Evolutionary conservation across 2,329 filamentous ascomycete species (phyloP), one percentile per base, ranked within the genome.

Genomic region (Chaetomiaceae sp.): DNA sequence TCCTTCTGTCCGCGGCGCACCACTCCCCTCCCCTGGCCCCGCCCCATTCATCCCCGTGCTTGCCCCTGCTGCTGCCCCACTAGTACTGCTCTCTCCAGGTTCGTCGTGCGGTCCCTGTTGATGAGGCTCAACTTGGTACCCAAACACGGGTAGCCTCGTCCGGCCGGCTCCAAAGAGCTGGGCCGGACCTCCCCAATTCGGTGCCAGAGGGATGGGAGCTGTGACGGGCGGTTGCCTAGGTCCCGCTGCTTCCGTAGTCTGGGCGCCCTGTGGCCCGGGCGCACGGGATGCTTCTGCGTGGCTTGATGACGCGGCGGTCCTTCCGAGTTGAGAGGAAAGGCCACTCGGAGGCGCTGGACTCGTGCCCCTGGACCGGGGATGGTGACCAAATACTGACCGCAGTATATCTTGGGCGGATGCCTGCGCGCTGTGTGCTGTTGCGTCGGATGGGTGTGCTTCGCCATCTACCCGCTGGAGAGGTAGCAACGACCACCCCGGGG

Each of bases 401-500:
- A 57, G 27, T 8, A 58, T 57, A 9, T 61, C 59, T 25, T 54
- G 57, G 6, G 45, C 29, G 9, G 45, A n/a, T 5, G 22, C 20
- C 1, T 55, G 54, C 8, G 49, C 7, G 23, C 39, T 25, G 6
- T 55, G 54, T 29, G 27, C 9, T 31, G 49, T 22, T 25, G 59
- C 48, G 36, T 63, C 61, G 12, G 52, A 20, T 7, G 56, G 27
- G 9, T 47, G 50, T 17, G 47, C 33, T 19, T 42, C 57, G 19
- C 69, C 72, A 47, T 80, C 76, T 8, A 81, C 60, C 22, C 80
- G 75, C 58, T 84, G 78, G 2, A 87, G 71, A 22, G 84, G 83
- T 42, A 86, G 69, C 36, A 87, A 68, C 20, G 81, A 80, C 84
- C 84, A 87, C 5, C 84, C 84, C 25, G 78, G 74, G 2, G 84